Percentiles rank a stretch among this genome's conserved stretches.
Evolutionary conservation across 225 moss, liverwort and hornwort genomes (phyloP).

Genomic region (Physcomitrium patens): DNA sequence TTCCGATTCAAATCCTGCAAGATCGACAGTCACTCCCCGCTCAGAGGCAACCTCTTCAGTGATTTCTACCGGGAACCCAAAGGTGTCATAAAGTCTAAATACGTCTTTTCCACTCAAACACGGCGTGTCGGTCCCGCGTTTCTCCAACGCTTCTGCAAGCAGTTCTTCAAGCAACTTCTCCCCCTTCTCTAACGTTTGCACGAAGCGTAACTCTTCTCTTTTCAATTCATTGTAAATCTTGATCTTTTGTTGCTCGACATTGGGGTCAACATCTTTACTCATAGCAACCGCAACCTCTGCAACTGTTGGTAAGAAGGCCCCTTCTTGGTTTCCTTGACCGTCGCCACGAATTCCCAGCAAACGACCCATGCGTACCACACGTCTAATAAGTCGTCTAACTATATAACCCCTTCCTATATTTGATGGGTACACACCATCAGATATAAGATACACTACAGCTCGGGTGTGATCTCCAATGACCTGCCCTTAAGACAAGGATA

Average conservation of each 20-base stretch:
- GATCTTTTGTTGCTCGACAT: constrained; percentile 58
- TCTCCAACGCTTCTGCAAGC: constrained; percentile 61
- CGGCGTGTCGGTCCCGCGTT: constrained; percentile 33
- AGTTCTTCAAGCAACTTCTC: constrained; percentile 84
- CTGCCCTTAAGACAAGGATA: constrained; percentile 40
- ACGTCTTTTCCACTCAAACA: constrained; percentile 78
- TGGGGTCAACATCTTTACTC: constrained; percentile 72
- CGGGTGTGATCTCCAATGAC: constrained; percentile 96
- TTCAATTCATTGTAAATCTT: constrained; percentile 78
- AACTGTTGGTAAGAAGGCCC: constrained; percentile 77
- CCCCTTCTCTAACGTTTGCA: constrained; percentile 86
- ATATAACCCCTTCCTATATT: constrained; percentile 86
- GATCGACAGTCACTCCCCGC: constrained; percentile 76
- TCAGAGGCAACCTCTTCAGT: constrained; percentile 92
- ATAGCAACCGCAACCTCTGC: constrained; percentile 80
- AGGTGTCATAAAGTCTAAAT: constrained; percentile 88
- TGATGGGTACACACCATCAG: constrained; percentile 89
- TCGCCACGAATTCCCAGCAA: constrained; percentile 84
- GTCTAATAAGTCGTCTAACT: constrained; percentile 80
- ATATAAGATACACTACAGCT: constrained; percentile 89
- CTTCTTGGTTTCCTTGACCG: constrained; percentile 75
- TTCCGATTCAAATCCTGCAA: constrained; percentile 70
- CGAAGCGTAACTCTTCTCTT: constrained; percentile 87
- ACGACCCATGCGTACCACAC: constrained; percentile 96
- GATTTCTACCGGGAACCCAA: constrained; percentile 92